Base-by-base conservation (phyloP, 1,284 basidiomycete species). In the Rhizoctonia solani region DNA sequence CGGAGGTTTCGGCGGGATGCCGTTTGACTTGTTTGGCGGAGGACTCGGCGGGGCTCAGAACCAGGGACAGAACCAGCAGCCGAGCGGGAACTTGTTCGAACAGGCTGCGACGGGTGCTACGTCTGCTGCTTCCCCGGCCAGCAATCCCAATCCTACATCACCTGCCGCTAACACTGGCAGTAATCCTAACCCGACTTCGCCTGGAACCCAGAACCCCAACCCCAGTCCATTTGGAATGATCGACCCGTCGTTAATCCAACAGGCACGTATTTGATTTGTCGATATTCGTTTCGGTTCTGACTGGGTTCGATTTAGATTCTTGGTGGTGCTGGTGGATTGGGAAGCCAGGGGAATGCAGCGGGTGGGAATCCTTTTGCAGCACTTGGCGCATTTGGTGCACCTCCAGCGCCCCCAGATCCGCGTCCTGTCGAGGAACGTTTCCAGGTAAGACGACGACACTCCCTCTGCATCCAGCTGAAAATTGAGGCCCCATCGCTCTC, bases 341-440 rank as follows among this genome's bases (percentile, higher is more conserved):
- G n/a, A n/a, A n/a, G n/a, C n/a, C n/a, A n/a, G n/a, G n/a, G n/a
- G n/a, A 68, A 34, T 14, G 47, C 46, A 47, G 66, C 67, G 13
- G 71, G 66, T 25, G 58, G 46, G 29, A 65, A 65, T 39, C 59
- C 59, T 9, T 65, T 65, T 23, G 59, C 59, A 13, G 59, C 59
- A 14, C 49, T 74, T 16, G 74, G 74, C 13, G 72, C 71, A 27
- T 67, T 68, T 8, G 73, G 70, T 25, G 59, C 71, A 8, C 69
- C 73, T n/a, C 66, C 68, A 21, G 37, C 66, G 27, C 74, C 81
- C 0, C 84, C 88, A 1, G 91, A 94, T 75, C 79, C 85, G 2
- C 80, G 92, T 73, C 83, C 90, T 11, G 87, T 92, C 2, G 93
- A 95, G 76, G 93, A 95, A 79, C 81, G 93, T 61, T 96, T 92